Evolutionary conservation across 768 basidiomycete species (phyloP), one percentile per base, ranked within the genome.

Genomic region (Termitomyces sp.): DNA sequence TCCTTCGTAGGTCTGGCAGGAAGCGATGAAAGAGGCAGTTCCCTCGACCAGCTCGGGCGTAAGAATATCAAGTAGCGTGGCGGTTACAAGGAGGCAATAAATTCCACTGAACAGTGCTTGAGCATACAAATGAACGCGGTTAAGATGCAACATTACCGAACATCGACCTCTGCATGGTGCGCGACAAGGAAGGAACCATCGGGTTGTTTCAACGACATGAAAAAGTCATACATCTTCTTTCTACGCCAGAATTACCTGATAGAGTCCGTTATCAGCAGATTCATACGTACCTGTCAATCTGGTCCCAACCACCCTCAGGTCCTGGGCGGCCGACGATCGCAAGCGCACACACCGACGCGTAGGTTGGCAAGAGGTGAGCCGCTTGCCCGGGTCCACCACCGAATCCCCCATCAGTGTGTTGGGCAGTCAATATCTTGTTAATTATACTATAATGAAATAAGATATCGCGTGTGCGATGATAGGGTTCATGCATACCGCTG

Each of bases 1-100:
- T 34, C 97, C 97, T 70, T 99, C 97, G 72, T 96, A 98, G 0
- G 95, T 98, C 68, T 98, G 97, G 66, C 93, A 97, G 4, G 87
- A 87, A 0, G 85, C 84, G 51, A 99, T 75, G 73, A 94, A 98
- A 7, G 75, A 80, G 1, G 89, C 80, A 0, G 87, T 88, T 5
- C 87, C 85, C 26, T 75, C 71, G 4, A 94, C 77, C 40, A 99
- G 85, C 55, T 90, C 93, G 0, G 94, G 93, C 0, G 96, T 98
- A 45, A 98, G 71, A 17, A 99, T 70, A 61, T 97, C 83, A 42
- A 98, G 79, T 22, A 99, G 74, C 2, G 85, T 82, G 0, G 95
- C 93, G 2, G 85, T 82, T 2, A 85, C 85, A 12, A 99, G 80
- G 1, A 98, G 81, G 66, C 96, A 97, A 66, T 98, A 99, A 30